Percentiles rank a stretch among this genome's conserved stretches.
Conservation (phyloP, 768 basidiomycete genomes). For the Austroboletus eburneus region DNA sequence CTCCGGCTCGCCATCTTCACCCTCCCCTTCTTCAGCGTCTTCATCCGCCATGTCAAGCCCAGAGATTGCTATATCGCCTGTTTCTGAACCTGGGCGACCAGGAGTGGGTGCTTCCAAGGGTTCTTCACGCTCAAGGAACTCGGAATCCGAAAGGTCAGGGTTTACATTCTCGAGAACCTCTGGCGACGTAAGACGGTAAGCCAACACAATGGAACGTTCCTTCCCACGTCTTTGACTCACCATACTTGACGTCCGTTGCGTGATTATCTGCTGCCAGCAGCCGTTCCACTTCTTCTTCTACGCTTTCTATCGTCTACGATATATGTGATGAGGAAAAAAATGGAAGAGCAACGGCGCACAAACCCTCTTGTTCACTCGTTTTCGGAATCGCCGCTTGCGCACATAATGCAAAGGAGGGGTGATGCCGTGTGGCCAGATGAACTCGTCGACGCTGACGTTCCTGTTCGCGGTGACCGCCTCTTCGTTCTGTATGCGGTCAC, state of each 20-base stretch:
- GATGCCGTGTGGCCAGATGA: constrained; percentile 95
- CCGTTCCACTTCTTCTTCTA: constrained; percentile 89
- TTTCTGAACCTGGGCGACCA: constrained; percentile 61
- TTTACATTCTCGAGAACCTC: constrained; percentile 89
- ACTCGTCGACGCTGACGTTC: constrained; percentile 88
- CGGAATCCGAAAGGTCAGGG: constrained; percentile 86
- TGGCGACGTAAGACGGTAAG: constrained; percentile 27
- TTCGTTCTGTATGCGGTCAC: constrained; percentile 67
- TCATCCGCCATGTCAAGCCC: constrained; percentile 50
- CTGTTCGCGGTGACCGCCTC: constrained; percentile 58
- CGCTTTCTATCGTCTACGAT: constrained; percentile 83
- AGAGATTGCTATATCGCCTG: constrained; percentile 59
- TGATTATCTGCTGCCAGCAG: constrained; percentile 75
- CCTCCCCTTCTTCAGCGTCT: constrained; percentile 56
- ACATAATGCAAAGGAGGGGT: constrained; percentile 90
- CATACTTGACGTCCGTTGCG: constrained; percentile 74
- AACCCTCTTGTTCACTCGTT: constrained; percentile 79
- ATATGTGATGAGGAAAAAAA: constrained; percentile 7
- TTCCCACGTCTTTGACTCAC: constrained; percentile 33
- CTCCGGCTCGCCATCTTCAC: constrained; percentile 59
- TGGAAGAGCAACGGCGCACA: constrained; percentile 16
- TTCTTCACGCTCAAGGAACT: constrained; percentile 68
- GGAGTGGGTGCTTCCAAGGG: constrained; percentile 66
- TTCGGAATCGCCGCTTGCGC: constrained; percentile 89
- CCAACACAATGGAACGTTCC: neutral